phyloP scores from a whole-genome alignment of 345 rosid species.

The Aurinia saxatilis region DNA sequence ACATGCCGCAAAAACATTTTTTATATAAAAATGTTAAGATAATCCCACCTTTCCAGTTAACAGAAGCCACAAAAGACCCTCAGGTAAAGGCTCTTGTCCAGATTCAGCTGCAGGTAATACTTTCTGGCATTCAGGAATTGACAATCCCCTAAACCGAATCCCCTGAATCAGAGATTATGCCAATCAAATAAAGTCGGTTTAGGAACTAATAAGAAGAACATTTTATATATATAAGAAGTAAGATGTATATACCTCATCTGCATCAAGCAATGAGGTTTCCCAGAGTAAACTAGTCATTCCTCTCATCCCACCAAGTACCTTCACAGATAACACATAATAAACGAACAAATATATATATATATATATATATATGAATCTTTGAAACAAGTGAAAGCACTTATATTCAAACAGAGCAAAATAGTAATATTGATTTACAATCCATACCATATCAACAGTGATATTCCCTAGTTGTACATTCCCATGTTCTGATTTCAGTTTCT shows the following conservation, averaged over 20 bases:
- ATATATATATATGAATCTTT: no score
- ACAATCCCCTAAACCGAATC: conserved; percentile 79
- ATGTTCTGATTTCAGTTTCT: conserved; percentile 68
- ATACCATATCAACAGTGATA: conserved; percentile 86
- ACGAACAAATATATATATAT: no score
- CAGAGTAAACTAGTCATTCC: conserved; percentile 95
- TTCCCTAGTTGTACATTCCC: conserved; percentile 83
- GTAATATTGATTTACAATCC: neutral
- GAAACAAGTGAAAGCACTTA: no score
- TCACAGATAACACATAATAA: no score
- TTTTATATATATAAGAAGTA: no score
- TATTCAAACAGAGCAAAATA: neutral
- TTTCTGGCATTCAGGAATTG: conserved; percentile 94
- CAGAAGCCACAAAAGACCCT: conserved; percentile 96
- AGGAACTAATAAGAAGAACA: neutral
- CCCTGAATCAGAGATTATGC: conserved; percentile 42
- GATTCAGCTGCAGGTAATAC: conserved; percentile 76
- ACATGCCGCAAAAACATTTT: neutral
- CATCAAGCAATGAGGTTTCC: conserved; percentile 95
- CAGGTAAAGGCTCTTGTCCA: conserved; percentile 91
- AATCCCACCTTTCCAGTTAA: conserved; percentile 79
- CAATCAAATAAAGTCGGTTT: neutral
- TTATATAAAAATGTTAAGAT: neutral
- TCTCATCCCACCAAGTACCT: conserved; percentile 98
- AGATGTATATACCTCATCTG: conserved; percentile 62